Base-by-base conservation (phyloP, 345 rosid species). In the Conringia planisiliqua region DNA sequence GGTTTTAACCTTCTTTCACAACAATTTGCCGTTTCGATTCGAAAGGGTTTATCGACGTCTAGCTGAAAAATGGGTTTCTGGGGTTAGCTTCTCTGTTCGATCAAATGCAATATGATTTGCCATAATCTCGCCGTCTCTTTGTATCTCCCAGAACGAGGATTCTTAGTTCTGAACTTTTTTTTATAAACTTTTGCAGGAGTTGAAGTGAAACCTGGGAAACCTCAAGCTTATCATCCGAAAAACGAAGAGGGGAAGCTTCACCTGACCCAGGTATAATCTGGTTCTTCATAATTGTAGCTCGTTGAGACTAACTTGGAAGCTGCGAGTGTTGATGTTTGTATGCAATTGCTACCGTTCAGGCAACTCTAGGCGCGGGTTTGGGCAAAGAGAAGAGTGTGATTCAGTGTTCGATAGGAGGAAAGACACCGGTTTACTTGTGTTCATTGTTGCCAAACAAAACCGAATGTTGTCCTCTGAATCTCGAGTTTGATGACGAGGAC, bases 121-220 rank as follows among this genome's bases (percentile, higher is more conserved):
- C 2, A 0, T 62, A 30, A 52, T 35, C 11, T 26, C 38, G 1
- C 55, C 2, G 42, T 29, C 1, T 60, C 2, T 55, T 26, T 43
- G 39, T 26, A 47, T 35, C 59, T 16, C 14, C 63, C 61, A 50
- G 27, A 48, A 43, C 17, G 16, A 6, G 36, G 32, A 24, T 46
- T 40, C 29, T 71, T 26, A 10, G 40, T 62, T 33, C 26, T 72
- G 61, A 64, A n/a, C n/a, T n/a, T 16, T 51, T 16, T 50, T 47
- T 33, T 73, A 32, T 0, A n/a, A n/a, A n/a, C n/a, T 32, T 47
- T 72, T 50, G 24, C 39, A 71, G 98, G 98, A 35, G 71, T 89
- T 70, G 98, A 92, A 83, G 89, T 96, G 78, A 88, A 90, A 83
- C 95, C 99, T 9, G 96, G 89, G 35, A 84, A 87, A 68, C 88